Evolutionary conservation across 2,329 filamentous ascomycete genomes (phyloP), one percentile per base, ranked within the genome.

Genomic region (Tolypocladium capitatum): DNA sequence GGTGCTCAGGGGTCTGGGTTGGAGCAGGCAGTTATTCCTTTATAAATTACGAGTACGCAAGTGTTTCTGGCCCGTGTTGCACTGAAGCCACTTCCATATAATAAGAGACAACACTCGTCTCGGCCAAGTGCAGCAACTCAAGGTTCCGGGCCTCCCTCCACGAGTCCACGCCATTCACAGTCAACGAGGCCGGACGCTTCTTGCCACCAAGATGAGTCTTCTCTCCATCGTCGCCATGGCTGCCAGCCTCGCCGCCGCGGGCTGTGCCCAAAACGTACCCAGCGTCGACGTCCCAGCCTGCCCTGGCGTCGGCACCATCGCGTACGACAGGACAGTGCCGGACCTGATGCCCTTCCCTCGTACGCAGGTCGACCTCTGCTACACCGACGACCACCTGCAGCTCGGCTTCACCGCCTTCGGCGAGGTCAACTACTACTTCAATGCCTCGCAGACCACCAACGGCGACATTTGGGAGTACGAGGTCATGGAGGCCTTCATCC

Each of bases 401-500:
- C 55, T 74, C 45, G 64, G 59, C 4, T 73, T 75, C 51, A 71
- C 61, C 2, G 72, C 72, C 4, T 56, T 63, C 46, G 61, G 71
- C 38, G 72, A 75, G 60, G 66, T 61, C 36, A 65, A 66, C 56
- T 75, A 69, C 54, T 73, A 64, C 61, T 74, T 65, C 59, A 66
- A 72, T 55, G 54, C 57, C 18, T 61, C 53, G 27, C 64, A 69
- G 42, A 62, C 56, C 46, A 73, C 64, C 40, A 74, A 75, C 51
- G 70, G 67, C 44, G 61, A 67, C 41, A 69, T 75, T 45, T 75
- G 66, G 62, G 53, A 65, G 46, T 74, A 74, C 55, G 69, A 74
- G 52, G 71, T 74, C 33, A 71, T 75, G 67, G 72, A 74, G 53
- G 65, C 66, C 11, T 75, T 75, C 54, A 65, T 75, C 51, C 62